These are phyloP conservation scores for Umbelopsis vinacea DNA, from an alignment of 192 early-diverging fungal species.

Conservation along the genomic window DNA sequence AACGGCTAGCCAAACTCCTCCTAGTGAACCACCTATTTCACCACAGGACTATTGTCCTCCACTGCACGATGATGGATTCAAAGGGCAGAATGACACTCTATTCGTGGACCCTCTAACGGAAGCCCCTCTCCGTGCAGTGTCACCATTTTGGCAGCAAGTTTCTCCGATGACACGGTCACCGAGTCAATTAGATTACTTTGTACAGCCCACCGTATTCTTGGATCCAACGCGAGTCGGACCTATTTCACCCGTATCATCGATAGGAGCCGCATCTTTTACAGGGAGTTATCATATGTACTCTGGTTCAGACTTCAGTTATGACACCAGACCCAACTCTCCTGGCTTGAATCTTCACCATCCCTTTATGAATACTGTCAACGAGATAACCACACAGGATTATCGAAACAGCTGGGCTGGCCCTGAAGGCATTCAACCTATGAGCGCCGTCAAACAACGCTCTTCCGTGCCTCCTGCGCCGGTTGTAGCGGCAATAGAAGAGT, in stretches of 20 bases:
- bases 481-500: background rate
- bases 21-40: background rate
- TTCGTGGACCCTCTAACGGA: background rate
- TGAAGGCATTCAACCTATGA: background rate
- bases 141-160: slow-evolving; percentile 18
- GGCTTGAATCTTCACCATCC: background rate
- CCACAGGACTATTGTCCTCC: background rate
- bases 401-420: slow-evolving; percentile 13
- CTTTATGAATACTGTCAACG: background rate
- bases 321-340: background rate
- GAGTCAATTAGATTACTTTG: background rate
- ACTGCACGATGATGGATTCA: background rate
- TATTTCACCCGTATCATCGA: background rate
- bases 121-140: background rate
- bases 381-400: background rate
- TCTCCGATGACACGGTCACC: background rate
- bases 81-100: background rate
- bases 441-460: background rate
- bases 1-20: background rate
- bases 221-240: background rate
- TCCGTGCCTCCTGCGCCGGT: slow-evolving; percentile 5
- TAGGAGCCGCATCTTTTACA: background rate
- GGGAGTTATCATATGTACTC: background rate
- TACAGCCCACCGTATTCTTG: background rate
- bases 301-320: slow-evolving; percentile 8